These are phyloP conservation scores for Suillus cothurnatus DNA, from an alignment of 768 basidiomycete genomes.

Conservation along the genomic window DNA sequence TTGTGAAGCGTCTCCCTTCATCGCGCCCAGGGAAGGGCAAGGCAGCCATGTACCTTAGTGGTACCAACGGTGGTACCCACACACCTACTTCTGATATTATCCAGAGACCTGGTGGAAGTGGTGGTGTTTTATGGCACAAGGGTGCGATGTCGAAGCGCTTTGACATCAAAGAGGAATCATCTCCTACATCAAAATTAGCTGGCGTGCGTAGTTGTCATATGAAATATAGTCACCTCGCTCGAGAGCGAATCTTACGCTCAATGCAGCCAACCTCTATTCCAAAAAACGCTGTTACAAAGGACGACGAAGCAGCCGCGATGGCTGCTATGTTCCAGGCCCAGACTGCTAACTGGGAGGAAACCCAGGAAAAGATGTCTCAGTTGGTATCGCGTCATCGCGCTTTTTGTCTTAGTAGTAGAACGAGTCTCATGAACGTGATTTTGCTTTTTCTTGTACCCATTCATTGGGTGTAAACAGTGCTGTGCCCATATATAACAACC, in stretches of 20 bases:
- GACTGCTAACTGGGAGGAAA: constrained; percentile 95
- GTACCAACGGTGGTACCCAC: constrained; percentile 41
- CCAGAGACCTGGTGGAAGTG: constrained; percentile 37
- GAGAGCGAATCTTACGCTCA: constrained; percentile 28
- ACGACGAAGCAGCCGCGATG: constrained; percentile 94
- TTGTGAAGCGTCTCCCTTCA: constrained; percentile 89
- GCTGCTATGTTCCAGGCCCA: constrained; percentile 98
- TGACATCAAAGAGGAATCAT: constrained; percentile 74
- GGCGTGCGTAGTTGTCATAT: constrained; percentile 37
- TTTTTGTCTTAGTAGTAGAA: constrained; percentile 68
- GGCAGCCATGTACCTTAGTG: constrained; percentile 72
- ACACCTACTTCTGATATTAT: constrained; percentile 53
- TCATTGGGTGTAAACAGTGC: constrained; percentile 50
- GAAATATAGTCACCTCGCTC: constrained; percentile 21
- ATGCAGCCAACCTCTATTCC: constrained; percentile 41
- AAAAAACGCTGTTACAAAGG: constrained; percentile 49
- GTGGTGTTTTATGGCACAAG: constrained; percentile 56
- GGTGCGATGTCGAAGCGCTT: constrained; percentile 88
- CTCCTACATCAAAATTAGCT: constrained; percentile 27
- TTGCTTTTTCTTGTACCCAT: constrained; percentile 37
- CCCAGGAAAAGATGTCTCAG: constrained; percentile 99
- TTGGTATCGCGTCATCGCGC: constrained; percentile 70
- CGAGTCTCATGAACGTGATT: constrained; percentile 71
- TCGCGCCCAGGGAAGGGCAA: constrained; percentile 81
- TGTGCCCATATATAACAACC: constrained; percentile 63